These are phyloP conservation scores for Aspergillus ibericus DNA, from an alignment of 2,329 filamentous ascomycete genomes.

Conservation along the genomic window DNA sequence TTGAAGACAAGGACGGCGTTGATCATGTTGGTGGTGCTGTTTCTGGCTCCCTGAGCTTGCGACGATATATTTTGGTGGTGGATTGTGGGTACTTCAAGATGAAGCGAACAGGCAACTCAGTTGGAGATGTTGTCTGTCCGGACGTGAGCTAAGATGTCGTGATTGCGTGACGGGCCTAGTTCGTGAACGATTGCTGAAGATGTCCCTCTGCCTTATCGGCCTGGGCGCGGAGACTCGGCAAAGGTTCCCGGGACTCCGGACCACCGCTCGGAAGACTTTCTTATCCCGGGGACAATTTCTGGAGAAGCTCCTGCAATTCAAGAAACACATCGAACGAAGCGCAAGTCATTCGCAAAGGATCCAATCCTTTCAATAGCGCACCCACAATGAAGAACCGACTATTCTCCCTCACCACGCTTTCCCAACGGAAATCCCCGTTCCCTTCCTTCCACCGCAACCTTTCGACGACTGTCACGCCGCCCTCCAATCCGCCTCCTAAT, in stretches of 20 bases:
- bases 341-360: neutral
- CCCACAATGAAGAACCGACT: neutral
- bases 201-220: constrained; percentile 18
- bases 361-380: neutral
- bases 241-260: constrained; percentile 1
- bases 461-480: neutral
- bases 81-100: too few relatives aligned
- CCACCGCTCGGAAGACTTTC: constrained; percentile 16
- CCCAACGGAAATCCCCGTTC: neutral
- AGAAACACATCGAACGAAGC: neutral
- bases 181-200: neutral
- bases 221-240: constrained; percentile 14
- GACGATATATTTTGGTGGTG: neutral
- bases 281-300: constrained; percentile 11
- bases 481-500: constrained; percentile 5
- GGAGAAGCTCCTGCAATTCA: constrained; percentile 15
- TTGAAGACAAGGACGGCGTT: constrained; percentile 99
- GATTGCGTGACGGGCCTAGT: neutral
- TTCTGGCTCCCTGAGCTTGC: neutral
- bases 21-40: constrained; percentile 66
- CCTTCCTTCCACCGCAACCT: neutral
- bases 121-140: neutral
- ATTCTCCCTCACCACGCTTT: neutral
- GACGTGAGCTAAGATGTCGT: neutral
- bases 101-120: too few relatives aligned